Conservation (phyloP, 139 green algal genomes). For the Volvox reticuliferus region DNA sequence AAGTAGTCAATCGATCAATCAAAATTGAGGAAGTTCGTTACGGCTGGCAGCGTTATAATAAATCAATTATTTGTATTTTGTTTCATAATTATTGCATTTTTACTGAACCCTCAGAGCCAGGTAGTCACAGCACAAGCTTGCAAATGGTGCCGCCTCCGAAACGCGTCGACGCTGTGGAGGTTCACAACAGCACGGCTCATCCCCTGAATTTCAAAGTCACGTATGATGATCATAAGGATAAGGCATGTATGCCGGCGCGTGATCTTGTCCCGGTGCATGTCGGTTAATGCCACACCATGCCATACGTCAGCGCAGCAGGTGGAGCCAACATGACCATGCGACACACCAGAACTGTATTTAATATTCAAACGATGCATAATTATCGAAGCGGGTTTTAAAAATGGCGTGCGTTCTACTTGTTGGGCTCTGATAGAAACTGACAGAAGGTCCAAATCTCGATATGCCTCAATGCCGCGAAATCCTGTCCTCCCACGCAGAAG, state of each 20-base stretch:
- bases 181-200: not conserved
- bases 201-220: slow-evolving; percentile 9
- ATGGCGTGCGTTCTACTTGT: not conserved
- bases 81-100: too few relatives aligned
- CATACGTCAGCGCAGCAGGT: not conserved
- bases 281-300: not conserved
- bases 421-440: not conserved
- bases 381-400: not conserved
- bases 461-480: not conserved
- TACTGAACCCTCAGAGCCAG: too few relatives aligned
- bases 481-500: not conserved
- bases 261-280: not conserved
- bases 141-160: slow-evolving; percentile 32
- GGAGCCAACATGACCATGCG: not conserved
- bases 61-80: too few relatives aligned
- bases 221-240: slow-evolving; percentile 33
- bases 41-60: too few relatives aligned
- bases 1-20: too few relatives aligned
- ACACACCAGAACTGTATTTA: not conserved
- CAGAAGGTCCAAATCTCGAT: not conserved
- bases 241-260: not conserved
- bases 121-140: too few relatives aligned
- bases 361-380: not conserved
- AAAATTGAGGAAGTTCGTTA: too few relatives aligned
- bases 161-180: slow-evolving; percentile 32